Base-by-base conservation (phyloP, 371 early-diverging fungal species). In the Mortierella sp. region DNA sequence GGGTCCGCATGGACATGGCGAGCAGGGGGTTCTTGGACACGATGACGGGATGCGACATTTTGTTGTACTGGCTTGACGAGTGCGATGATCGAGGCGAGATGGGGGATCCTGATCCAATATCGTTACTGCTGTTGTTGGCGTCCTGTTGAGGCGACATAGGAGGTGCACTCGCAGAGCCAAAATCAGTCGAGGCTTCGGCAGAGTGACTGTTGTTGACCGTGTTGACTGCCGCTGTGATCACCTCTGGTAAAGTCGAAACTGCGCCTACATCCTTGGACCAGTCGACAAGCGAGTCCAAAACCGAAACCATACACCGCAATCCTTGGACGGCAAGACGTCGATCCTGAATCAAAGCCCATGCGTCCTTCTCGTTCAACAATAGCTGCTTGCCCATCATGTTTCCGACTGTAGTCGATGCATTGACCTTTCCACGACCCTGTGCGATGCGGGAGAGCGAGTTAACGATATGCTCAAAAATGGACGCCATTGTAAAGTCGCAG, bases 401-500 rank as follows among this genome's bases (percentile, higher is more conserved):
- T 55, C 86, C 86, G 38, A 86, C 82, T 0, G 86, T 86, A 0
- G 85, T 48, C 2, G 84, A 73, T 1, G 81, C 80, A 55, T 80
- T 84, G 55, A 73, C 84, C 65, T 89, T 89, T 54, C 88, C 84
- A 58, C 89, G 80, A 11, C 87, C 84, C 68, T 89, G 89, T 28
- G 90, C 90, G n/a, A 93, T 88, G 74, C 91, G 91, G 31, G 93
- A 92, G 31, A 96, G 77, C 1, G 93, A 89, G 83, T 92, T 94
- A 50, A 95, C 92, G 52, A 96, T 88, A 10, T 94, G 91, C 86
- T 97, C 96, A 90, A 94, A 96, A 75, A 96, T 91, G 70, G 96
- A 96, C 72, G 94, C 93, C 79, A 92, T 91, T 19, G 95, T 92
- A 79, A 92, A 89, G 76, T 95, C 96, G 86, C 99, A 99, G 88